Base-by-base conservation (phyloP, 2,329 filamentous ascomycete species). In the Atkinsonella hypoxylon region DNA sequence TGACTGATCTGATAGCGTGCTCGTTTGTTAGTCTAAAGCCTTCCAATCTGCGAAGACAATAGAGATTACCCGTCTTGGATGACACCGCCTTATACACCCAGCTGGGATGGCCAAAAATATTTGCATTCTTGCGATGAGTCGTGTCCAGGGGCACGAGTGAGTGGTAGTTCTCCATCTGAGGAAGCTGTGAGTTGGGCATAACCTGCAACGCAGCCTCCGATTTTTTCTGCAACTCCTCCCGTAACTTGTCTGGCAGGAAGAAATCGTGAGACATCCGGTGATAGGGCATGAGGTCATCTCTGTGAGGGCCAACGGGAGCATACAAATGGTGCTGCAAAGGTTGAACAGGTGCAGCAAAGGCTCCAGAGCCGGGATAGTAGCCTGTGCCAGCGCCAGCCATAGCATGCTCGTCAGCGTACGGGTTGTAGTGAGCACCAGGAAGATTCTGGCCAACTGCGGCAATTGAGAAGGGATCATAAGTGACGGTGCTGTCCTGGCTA, bases 41-140 rank as follows among this genome's bases (percentile, higher is more conserved):
- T 75, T 96, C 89, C 20, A 98, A 77, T 54, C 93, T 79, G 55
- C 93, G 80, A 45, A 98, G 72, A 51, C 85, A 89, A 67, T 95
- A 97, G n/a, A 83, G 81, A 56, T 87, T 83, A 11, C 90, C 93
- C 59, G 91, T 91, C 63, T 93, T 93, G 65, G 79, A 84, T 7
- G 89, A 95, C 22, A 85, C 83, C 9, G 90, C 91, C 70, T 97
- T 97, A 72, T 96, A 98, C 0, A 95, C 81, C 89, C 90, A 97
- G 59, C 85, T 95, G 6, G 85, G 81, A 61, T 89, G 95, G 30
- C 89, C 89, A 67, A 96, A 96, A 15, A 86, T 80, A 12, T 80
- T 77, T 4, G 83, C 79, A 57, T 84, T 89, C 64, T 89, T 90
- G 57, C 89, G 81, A 54, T 88, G 82, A 47, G 78, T 85, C 9